Base-by-base conservation (phyloP, 345 rosid species). In the Camelina laxa region DNA sequence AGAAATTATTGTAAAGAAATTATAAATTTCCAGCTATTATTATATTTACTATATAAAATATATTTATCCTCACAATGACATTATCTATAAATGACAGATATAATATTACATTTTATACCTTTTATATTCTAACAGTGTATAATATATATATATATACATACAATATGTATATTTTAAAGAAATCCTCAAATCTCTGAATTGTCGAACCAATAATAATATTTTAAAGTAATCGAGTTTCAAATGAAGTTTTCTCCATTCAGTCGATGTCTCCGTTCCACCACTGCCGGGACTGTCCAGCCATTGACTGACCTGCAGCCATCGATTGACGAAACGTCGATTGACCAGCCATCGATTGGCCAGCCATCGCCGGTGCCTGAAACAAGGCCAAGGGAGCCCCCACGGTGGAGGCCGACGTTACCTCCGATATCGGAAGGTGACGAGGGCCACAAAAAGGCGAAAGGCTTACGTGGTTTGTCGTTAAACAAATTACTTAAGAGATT, bases 391-490 rank as follows among this genome's bases (percentile, higher is more conserved):
- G 36, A 24, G 60, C 2, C 7, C 6, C 17, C 1, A 47, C 30
- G 50, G 38, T 72, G 69, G 60, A 72, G 53, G 7, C 75, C 75
- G 9, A 22, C 75, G 38, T 49, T 71, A 36, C 9, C 60, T 36
- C 19, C 60, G 39, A 71, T 71, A 49, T 7, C 38, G 17, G 75
- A 71, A 71, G 68, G 51, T 12, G 41, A 71, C 2, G 75, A 60
- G 60, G 66, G 33, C 31, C 36, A 58, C 16, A 44, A 38, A 11
- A 36, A 10, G 0, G 9, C 7, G 45, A 33, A 7, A 24, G 41
- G 14, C 59, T 11, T 66, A 24, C 10, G 2, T 36, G 38, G 21
- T 16, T 48, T 11, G 22, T 47, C 3, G 8, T 54, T 54, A 12
- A 55, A 16, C 9, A 24, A 44, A 60, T 13, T 53, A 27, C 6